phyloP scores from a whole-genome alignment of 257 asterid species.

The Penstemon davidsonii region DNA sequence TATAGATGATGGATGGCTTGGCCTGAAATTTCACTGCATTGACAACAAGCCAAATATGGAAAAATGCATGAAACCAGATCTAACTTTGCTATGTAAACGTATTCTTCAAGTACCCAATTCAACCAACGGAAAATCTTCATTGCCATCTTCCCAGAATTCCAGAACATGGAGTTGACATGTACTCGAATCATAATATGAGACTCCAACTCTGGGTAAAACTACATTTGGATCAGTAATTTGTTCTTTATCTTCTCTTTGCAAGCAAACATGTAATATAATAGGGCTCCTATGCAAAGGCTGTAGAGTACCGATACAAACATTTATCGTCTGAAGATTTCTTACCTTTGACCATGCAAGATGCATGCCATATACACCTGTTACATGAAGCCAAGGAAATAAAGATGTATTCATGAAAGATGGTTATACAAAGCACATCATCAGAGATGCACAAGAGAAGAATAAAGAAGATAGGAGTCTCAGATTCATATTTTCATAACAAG shows the following conservation, averaged over 20 bases:
- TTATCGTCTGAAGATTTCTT: slow-evolving; percentile 24
- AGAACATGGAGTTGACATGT: slow-evolving; percentile 72
- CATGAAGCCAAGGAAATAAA: slow-evolving; percentile 27
- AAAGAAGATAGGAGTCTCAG: background rate
- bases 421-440: slow-evolving; percentile 5
- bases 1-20: slow-evolving; percentile 73
- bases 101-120: slow-evolving; percentile 71
- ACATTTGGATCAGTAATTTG: slow-evolving; percentile 19
- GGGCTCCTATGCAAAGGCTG: slow-evolving; percentile 19
- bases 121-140: slow-evolving; percentile 66
- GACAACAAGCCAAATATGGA: slow-evolving; percentile 19
- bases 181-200: slow-evolving; percentile 80
- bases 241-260: slow-evolving; percentile 14
- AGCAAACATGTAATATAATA: slow-evolving; percentile 19
- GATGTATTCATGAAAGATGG: slow-evolving; percentile 5
- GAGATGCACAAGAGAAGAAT: slow-evolving; percentile 11
- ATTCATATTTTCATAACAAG: background rate
- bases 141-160: slow-evolving; percentile 91
- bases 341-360: slow-evolving; percentile 84
- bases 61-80: slow-evolving; percentile 27
- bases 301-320: slow-evolving; percentile 10
- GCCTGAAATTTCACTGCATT: slow-evolving; percentile 87
- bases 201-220: slow-evolving; percentile 69
- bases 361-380: slow-evolving; percentile 94
- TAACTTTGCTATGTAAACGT: slow-evolving; percentile 13